Conservation (phyloP, 2,329 filamentous ascomycete species). For the Amauroascus niger region DNA sequence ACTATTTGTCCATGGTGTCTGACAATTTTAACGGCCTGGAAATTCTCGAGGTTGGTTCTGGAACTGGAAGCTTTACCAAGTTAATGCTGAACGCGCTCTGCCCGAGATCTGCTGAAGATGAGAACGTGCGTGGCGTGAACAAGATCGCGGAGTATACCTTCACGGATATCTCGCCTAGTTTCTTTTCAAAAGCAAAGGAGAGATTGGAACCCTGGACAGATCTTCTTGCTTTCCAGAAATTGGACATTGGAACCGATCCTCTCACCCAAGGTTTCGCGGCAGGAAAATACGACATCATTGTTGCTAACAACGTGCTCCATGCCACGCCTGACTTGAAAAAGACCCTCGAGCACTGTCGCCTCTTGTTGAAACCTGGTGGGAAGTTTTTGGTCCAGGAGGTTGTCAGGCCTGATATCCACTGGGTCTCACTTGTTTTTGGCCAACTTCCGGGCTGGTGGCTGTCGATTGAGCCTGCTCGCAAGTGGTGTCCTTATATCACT, state of each 20-base stretch:
- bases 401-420: constrained; percentile 19
- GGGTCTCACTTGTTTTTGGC: constrained; percentile 16
- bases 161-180: constrained; percentile 39
- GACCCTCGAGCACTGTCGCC: constrained; percentile 28
- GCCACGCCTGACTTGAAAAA: constrained; percentile 25
- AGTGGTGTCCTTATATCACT: constrained; percentile 7
- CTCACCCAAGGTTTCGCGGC: constrained; percentile 29
- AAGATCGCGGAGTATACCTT: constrained; percentile 37
- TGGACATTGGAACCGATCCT: constrained; percentile 30
- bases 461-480: constrained; percentile 8
- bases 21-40: constrained; percentile 4
- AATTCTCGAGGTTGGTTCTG: constrained; percentile 38
- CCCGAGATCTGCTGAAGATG: neutral
- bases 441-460: constrained; percentile 22
- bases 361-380: constrained; percentile 38
- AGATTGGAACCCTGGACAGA: constrained; percentile 23
- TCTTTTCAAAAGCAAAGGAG: constrained; percentile 33
- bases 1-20: constrained; percentile 3
- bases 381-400: constrained; percentile 38
- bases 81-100: constrained; percentile 28
- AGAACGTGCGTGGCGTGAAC: neutral
- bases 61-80: constrained; percentile 37
- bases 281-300: constrained; percentile 29
- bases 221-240: constrained; percentile 27
- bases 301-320: constrained; percentile 35